Conservation (phyloP, 768 basidiomycete species). For the Solioccasus polychromus region DNA sequence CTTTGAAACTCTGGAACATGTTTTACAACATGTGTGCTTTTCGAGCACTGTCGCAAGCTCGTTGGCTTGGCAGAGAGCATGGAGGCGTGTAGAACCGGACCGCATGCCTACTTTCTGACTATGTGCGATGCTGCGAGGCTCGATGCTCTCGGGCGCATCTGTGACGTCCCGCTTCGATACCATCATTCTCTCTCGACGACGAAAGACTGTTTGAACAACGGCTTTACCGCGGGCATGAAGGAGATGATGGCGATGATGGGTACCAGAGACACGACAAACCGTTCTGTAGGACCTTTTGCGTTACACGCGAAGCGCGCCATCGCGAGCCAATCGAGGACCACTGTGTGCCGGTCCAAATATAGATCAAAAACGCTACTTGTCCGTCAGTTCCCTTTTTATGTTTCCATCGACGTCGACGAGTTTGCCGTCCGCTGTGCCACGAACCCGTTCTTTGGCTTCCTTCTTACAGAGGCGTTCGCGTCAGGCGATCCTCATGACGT, state of each 20-base stretch:
- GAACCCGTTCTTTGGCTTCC: conserved; percentile 31
- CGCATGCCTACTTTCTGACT: conserved; percentile 25
- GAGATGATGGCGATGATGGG: background rate
- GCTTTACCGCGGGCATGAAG: conserved; percentile 22
- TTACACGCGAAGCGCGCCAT: conserved; percentile 7
- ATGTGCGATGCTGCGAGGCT: conserved; percentile 26
- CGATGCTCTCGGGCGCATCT: conserved; percentile 18
- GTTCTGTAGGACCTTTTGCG: conserved; percentile 28
- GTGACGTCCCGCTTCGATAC: conserved; percentile 17
- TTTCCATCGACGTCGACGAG: conserved; percentile 23
- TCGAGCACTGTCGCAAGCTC: conserved; percentile 28
- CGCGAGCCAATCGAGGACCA: conserved; percentile 23
- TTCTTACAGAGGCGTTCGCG: conserved; percentile 30
- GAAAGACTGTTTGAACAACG: conserved; percentile 14
- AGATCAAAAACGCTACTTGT: conserved; percentile 10
- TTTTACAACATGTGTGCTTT: too few species aligned
- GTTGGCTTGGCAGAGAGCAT: conserved; percentile 11
- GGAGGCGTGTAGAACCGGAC: conserved; percentile 25
- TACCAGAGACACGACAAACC: conserved; percentile 8
- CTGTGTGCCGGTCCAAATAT: conserved; percentile 22
- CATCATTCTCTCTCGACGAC: conserved; percentile 10
- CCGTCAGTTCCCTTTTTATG: conserved; percentile 30
- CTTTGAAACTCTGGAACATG: too few species aligned
- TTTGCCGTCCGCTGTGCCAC: conserved; percentile 30
- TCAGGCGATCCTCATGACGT: too few species aligned